Conservation (phyloP, 768 basidiomycete species). For the Kwoniella sp. region DNA sequence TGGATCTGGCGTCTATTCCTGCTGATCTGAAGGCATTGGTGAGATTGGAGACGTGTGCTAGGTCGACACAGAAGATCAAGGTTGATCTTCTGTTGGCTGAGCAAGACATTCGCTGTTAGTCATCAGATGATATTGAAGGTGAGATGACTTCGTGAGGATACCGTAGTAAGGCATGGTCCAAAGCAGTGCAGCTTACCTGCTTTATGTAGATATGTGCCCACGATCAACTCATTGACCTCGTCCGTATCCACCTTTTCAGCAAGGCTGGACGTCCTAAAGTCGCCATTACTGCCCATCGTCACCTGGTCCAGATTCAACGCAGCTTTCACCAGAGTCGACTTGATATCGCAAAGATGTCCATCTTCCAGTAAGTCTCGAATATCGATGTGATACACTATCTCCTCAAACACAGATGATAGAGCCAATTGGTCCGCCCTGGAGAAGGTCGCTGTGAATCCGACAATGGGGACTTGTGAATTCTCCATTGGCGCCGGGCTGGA, state of each 20-base stretch:
- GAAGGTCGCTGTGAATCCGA: conserved; percentile 96
- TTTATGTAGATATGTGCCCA: conserved; percentile 81
- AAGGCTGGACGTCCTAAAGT: conserved; percentile 77
- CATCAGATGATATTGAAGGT: too few species aligned
- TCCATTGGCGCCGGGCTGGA: background rate
- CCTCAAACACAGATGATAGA: conserved; percentile 82
- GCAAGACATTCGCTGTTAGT: background rate
- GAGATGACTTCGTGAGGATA: too few species aligned
- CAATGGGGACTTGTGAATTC: conserved; percentile 66
- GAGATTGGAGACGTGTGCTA: conserved; percentile 75
- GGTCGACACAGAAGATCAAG: conserved; percentile 84
- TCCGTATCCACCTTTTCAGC: conserved; percentile 79
- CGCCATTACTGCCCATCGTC: conserved; percentile 64
- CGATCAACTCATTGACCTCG: conserved; percentile 73
- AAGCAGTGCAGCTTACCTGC: conserved; percentile 62
- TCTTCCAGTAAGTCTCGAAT: conserved; percentile 91
- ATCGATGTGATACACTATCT: conserved; percentile 88
- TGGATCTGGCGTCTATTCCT: conserved; percentile 81
- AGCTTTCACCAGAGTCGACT: conserved; percentile 79
- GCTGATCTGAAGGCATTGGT: conserved; percentile 70
- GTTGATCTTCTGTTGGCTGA: conserved; percentile 75
- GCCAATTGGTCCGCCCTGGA: conserved; percentile 87
- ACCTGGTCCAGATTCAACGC: conserved; percentile 71
- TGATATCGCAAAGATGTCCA: conserved; percentile 83
- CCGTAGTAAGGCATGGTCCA: background rate